A percentile compares a stretch with the other conserved stretches of the same genome.
phyloP scores from a whole-genome alignment of 306 rosid species.

The Quercus engelmannii region DNA sequence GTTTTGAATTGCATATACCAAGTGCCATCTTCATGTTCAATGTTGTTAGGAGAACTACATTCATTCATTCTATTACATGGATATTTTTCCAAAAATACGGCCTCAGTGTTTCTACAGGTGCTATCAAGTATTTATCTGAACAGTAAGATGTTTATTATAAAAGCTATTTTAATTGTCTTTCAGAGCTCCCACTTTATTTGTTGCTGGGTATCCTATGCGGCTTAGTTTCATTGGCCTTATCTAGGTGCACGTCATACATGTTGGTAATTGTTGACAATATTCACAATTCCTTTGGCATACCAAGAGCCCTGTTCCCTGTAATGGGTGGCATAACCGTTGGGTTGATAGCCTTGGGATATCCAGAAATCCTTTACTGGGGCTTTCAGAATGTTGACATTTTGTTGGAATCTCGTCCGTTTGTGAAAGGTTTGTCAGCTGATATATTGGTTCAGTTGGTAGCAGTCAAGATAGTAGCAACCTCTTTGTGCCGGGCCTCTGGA shows the following conservation, averaged over 20 bases:
- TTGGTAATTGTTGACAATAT: conserved; percentile 45
- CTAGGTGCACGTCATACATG: conserved; percentile 83
- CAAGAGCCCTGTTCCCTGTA: conserved; percentile 62
- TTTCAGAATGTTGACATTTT: conserved; percentile 89
- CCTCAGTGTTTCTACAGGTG: conserved; percentile 13
- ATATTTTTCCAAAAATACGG: conserved; percentile 12
- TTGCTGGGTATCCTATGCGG: conserved; percentile 86
- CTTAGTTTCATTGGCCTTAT: conserved; percentile 72
- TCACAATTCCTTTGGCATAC: conserved; percentile 51
- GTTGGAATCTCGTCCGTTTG: conserved; percentile 88
- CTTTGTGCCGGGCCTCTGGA: conserved; percentile 88
- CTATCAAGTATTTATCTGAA: conserved; percentile 20
- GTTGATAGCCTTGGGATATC: conserved; percentile 79
- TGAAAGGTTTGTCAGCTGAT: conserved; percentile 66
- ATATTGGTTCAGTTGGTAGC: conserved; percentile 78
- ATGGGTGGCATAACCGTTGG: conserved; percentile 85
- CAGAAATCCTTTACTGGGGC: conserved; percentile 95
- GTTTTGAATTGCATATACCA: conserved; percentile 6
- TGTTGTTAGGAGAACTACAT: conserved; percentile 2
- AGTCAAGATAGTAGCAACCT: conserved; percentile 78
- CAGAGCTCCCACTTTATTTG: conserved; percentile 98
- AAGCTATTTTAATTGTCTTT: conserved; percentile 43
- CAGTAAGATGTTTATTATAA: conserved; percentile 24
- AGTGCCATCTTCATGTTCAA: background rate
- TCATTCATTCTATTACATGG: conserved; percentile 6